Evolutionary conservation across 139 green algal genomes (phyloP).

Genomic region (Haematococcus sp.): DNA sequence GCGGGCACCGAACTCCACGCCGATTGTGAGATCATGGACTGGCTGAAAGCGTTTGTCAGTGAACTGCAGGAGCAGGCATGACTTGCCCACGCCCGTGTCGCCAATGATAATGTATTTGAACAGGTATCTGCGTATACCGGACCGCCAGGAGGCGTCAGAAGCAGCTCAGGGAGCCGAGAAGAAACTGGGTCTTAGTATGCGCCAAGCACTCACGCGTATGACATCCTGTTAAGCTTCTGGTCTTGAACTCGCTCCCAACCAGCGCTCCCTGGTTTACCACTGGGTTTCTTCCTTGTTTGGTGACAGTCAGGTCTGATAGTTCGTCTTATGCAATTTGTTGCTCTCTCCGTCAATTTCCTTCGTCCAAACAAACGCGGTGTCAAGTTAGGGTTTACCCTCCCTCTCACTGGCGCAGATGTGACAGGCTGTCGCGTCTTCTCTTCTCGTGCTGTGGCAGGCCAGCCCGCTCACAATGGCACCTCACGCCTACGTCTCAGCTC

Average conservation of each 20-base stretch:
- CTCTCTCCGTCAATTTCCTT: too few relatives aligned
- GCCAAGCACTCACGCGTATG: constrained; percentile 27
- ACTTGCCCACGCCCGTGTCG: constrained; percentile 98
- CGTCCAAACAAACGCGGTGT: too few relatives aligned
- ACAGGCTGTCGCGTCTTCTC: too few relatives aligned
- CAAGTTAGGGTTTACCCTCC: too few relatives aligned
- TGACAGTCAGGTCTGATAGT: too few relatives aligned
- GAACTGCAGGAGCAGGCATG: constrained; percentile 98
- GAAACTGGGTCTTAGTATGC: neutral
- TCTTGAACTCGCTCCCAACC: neutral
- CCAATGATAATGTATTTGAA: constrained; percentile 99
- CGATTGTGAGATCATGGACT: constrained; percentile 87
- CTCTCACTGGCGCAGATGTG: too few relatives aligned
- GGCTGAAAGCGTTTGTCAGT: constrained; percentile 99
- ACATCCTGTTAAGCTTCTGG: constrained; percentile 15
- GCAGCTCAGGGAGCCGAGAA: neutral
- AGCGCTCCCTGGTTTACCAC: too few relatives aligned
- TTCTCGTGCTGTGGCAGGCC: too few relatives aligned
- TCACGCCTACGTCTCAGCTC: too few relatives aligned
- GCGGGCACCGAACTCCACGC: constrained; percentile 95
- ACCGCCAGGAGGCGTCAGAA: neutral
- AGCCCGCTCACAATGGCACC: too few relatives aligned
- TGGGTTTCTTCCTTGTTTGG: too few relatives aligned
- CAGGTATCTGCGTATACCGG: constrained; percentile 63
- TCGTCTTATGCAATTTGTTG: too few relatives aligned